Base-by-base conservation (phyloP, 108 stramenopile species). In the Cyclotella cryptica region DNA sequence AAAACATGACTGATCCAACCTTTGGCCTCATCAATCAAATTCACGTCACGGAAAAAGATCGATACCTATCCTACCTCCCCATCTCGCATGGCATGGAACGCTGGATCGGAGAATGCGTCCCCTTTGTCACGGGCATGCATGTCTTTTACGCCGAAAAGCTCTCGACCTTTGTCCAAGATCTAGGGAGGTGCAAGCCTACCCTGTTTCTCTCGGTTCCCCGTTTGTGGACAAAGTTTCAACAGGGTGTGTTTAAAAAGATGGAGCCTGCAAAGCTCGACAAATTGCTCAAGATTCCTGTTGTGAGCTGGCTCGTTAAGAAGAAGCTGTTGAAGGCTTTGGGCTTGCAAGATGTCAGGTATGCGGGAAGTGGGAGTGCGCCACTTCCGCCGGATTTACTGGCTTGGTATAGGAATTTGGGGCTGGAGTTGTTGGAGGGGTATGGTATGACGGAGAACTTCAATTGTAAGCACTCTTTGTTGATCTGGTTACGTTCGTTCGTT, bases 391-490 rank as follows among this genome's bases (percentile, higher is more conserved):
- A 79, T 28, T 67, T 92, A 29, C 47, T 92, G 39, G 58, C 69
- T 11, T 92, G 92, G 92, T 92, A 92, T 61, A 80, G 84, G 52
- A 65, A 64, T 12, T 77, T 92, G 66, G 92, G 92, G 44, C 67
- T 92, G 61, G 87, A 92, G 59, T 74, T 92, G 66, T 58, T 89
- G 47, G 92, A 92, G 71, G 92, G 92, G 35, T 92, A 92, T 74
- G 92, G 92, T 15, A 92, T 92, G 92, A 92, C 92, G 1, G 92
- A 92, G 78, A 92, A 92, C 57, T 92, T 92, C 87, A 92, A 92
- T 81, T 92, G 74, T 81, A 64, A 69, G 73, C 51, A 3, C 17
- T 5, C 1, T 55, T 17, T 49, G 26, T 21, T 21, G 19, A 21
- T 21, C 21, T 58, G 15, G 39, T 10, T 45, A 6, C 4, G 49